Evolutionary conservation across 2,329 filamentous ascomycete species (phyloP).

Genomic region (Aureobasidium subglaciale): DNA sequence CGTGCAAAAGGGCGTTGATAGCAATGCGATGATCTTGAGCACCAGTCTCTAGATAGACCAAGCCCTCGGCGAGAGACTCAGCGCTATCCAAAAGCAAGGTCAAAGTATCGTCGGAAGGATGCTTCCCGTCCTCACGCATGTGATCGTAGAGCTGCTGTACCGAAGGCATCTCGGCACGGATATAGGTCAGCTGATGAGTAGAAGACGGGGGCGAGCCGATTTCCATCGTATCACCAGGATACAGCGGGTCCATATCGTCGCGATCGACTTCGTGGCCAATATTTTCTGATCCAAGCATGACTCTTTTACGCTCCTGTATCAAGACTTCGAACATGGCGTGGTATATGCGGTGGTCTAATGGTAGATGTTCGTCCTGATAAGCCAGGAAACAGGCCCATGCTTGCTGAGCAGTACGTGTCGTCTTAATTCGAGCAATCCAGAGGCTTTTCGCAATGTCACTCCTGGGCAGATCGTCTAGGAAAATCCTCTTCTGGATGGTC

Average conservation of each 20-base stretch:
- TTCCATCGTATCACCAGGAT: slow-evolving; percentile 56
- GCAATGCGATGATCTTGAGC: background rate
- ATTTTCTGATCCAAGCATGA: background rate
- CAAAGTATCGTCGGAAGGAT: slow-evolving; percentile 32
- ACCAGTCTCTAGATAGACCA: slow-evolving; percentile 40
- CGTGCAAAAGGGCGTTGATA: slow-evolving; percentile 15
- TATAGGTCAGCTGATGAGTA: slow-evolving; percentile 58
- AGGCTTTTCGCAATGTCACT: slow-evolving; percentile 22
- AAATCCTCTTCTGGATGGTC: slow-evolving; percentile 52
- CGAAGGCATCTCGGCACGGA: slow-evolving; percentile 54
- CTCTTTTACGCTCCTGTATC: slow-evolving; percentile 29
- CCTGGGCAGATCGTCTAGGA: slow-evolving; percentile 22
- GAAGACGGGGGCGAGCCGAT: slow-evolving; percentile 49
- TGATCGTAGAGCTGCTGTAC: slow-evolving; percentile 51
- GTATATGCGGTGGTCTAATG: slow-evolving; percentile 39
- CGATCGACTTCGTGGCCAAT: slow-evolving; percentile 9
- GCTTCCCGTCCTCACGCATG: slow-evolving; percentile 45
- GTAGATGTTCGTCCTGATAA: slow-evolving; percentile 40
- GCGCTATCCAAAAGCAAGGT: slow-evolving; percentile 51
- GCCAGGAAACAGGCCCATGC: slow-evolving; percentile 59
- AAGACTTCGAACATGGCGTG: slow-evolving; percentile 53
- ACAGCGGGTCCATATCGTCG: slow-evolving; percentile 22
- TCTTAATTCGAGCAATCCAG: slow-evolving; percentile 52
- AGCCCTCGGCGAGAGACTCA: slow-evolving; percentile 39
- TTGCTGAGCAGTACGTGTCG: slow-evolving; percentile 55